Percentiles rank a stretch among this genome's conserved stretches.
These are phyloP conservation scores for Lactarius akahatsu DNA, from an alignment of 768 basidiomycete species.

Conservation along the genomic window DNA sequence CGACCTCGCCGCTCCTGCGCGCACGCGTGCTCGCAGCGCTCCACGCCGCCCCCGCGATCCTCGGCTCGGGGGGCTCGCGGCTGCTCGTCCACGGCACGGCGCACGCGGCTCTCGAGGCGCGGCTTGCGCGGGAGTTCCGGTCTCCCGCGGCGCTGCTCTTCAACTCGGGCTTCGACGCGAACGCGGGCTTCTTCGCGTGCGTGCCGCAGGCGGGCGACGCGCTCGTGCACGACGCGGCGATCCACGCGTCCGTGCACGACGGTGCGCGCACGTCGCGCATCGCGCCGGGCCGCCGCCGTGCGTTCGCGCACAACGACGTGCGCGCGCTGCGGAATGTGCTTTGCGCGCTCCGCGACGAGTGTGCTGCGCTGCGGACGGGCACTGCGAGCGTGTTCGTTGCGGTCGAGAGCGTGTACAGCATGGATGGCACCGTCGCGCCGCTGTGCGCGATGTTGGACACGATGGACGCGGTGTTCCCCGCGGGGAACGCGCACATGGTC, in stretches of 20 bases:
- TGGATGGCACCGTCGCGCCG: constrained; percentile 93
- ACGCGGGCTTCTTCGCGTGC: constrained; percentile 79
- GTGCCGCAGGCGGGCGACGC: constrained; percentile 77
- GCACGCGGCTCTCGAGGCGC: constrained; percentile 69
- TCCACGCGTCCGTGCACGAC: constrained; percentile 91
- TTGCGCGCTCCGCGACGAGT: constrained; percentile 39
- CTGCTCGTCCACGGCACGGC: constrained; percentile 74
- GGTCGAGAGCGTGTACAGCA: constrained; percentile 88
- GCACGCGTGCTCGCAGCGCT: constrained; percentile 57
- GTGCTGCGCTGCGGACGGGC: constrained; percentile 41
- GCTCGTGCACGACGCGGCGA: constrained; percentile 79
- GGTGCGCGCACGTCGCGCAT: constrained; percentile 68
- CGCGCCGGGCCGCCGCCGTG: constrained; percentile 36
- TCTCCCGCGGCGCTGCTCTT: constrained; percentile 72
- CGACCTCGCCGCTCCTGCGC: constrained; percentile 58
- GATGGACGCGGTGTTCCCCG: constrained; percentile 60
- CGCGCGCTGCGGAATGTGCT: constrained; percentile 49
- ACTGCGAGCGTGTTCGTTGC: constrained; percentile 67
- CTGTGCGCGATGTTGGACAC: constrained; percentile 61
- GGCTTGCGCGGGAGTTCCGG: constrained; percentile 63
- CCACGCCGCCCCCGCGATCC: constrained; percentile 49
- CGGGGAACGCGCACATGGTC: constrained; percentile 66
- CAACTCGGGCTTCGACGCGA: constrained; percentile 93
- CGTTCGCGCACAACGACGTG: constrained; percentile 77
- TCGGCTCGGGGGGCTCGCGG: constrained; percentile 87